Evolutionary conservation across 1,284 basidiomycete genomes (phyloP).

Genomic region (Rhizoctonia solani): DNA sequence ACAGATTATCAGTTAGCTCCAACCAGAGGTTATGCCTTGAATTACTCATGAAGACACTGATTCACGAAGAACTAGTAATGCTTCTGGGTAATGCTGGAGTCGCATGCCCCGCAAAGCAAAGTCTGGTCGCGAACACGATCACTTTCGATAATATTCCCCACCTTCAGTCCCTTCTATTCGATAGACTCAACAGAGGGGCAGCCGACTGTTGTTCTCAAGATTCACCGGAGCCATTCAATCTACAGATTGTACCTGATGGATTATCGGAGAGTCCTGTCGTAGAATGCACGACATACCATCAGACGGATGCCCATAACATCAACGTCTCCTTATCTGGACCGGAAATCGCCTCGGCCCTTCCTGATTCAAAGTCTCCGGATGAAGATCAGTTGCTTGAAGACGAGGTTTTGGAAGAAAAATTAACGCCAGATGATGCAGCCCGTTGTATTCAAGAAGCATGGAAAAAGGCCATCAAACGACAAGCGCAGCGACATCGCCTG

Average conservation of each 20-base stretch:
- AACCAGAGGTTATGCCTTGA: background rate
- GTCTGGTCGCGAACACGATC: background rate
- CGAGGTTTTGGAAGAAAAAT: background rate
- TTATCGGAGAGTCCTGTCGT: no score
- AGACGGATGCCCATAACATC: no score
- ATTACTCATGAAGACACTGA: background rate
- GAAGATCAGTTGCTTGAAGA: background rate
- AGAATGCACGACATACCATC: no score
- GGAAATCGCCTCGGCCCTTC: no score
- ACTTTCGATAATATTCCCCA: background rate
- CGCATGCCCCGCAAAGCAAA: background rate
- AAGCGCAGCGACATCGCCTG: background rate
- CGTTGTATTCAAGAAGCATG: background rate
- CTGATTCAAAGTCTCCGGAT: no score
- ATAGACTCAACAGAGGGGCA: no score
- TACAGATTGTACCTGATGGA: no score
- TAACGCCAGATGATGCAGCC: background rate
- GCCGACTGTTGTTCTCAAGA: no score
- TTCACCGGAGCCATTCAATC: no score
- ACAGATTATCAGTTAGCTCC: background rate
- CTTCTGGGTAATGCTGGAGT: background rate
- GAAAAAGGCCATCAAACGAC: background rate
- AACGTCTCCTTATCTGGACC: no score
- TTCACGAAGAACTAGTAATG: constrained; percentile 22
- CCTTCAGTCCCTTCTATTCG: background rate